Conservation (phyloP, 2,329 filamentous ascomycete species). For the Phialemoniopsis sp. region DNA sequence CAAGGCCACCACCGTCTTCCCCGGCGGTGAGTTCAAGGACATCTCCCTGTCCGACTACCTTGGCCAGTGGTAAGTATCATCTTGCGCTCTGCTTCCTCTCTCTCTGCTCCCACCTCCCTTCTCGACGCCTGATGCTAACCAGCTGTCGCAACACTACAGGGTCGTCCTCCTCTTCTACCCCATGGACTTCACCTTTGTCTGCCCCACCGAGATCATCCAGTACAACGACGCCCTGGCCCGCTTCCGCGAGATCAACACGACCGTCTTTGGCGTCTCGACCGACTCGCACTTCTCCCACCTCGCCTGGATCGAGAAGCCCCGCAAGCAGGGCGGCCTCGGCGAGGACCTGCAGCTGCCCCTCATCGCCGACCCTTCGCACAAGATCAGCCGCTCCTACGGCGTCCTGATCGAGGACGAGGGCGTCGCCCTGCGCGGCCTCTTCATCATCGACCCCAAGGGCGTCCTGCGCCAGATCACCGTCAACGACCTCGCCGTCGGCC, state of each 20-base stretch:
- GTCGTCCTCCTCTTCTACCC: conserved; percentile 64
- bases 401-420: conserved; percentile 62
- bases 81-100: conserved; percentile 3
- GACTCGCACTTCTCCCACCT: conserved; percentile 55
- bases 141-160: conserved; percentile 26
- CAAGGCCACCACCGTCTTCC: conserved; percentile 43
- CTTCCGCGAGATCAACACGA: conserved; percentile 54
- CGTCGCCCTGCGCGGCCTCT: conserved; percentile 58
- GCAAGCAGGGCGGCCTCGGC: conserved; percentile 59
- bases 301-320: conserved; percentile 54
- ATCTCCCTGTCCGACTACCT: conserved; percentile 37
- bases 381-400: conserved; percentile 57
- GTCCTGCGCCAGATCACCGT: conserved; percentile 58
- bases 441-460: conserved; percentile 63
- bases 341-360: conserved; percentile 56
- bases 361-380: conserved; percentile 57
- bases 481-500: conserved; percentile 62
- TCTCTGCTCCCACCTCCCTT: not conserved
- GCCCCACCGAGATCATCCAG: conserved; percentile 62
- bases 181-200: conserved; percentile 66
- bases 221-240: conserved; percentile 58
- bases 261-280: conserved; percentile 57
- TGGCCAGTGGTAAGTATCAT: conserved; percentile 37
- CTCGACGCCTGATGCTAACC: too few relatives aligned
- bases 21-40: conserved; percentile 43